Conservation (phyloP, 805 yeast species). For the Yueomyces sp. region DNA sequence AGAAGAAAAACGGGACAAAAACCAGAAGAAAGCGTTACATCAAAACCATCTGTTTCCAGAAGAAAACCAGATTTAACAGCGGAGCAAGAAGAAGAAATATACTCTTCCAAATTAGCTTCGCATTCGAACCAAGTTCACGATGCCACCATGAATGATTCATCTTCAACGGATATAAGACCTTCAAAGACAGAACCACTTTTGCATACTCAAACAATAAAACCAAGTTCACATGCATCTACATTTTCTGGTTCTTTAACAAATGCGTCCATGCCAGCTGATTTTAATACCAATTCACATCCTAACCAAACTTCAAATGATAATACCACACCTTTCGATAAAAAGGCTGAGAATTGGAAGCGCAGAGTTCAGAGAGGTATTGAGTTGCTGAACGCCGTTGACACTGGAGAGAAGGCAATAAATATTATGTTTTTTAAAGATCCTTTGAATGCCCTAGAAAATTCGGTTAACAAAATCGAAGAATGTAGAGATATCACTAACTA, state of each 20-base stretch:
- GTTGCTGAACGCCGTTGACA: conserved; percentile 10
- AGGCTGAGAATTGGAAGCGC: conserved; percentile 42
- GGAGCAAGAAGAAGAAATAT: background rate
- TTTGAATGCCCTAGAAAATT: conserved; percentile 11
- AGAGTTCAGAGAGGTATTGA: conserved; percentile 31
- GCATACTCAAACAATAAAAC: too few species aligned
- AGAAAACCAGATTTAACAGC: conserved; percentile 7
- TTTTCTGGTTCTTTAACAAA: too few species aligned
- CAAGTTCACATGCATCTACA: too few species aligned
- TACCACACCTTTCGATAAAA: conserved; percentile 26
- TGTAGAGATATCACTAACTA: too few species aligned
- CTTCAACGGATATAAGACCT: background rate
- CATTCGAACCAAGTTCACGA: background rate
- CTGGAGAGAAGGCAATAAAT: conserved; percentile 5
- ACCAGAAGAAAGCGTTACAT: background rate
- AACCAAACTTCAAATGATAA: too few species aligned
- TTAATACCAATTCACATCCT: too few species aligned
- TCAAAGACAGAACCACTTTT: background rate
- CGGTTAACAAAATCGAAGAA: conserved; percentile 2
- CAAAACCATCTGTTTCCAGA: conserved; percentile 14
- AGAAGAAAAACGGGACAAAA: background rate
- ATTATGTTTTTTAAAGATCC: conserved; percentile 22
- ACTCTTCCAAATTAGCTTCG: background rate
- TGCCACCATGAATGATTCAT: background rate
- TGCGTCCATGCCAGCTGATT: too few species aligned